Base-by-base conservation (phyloP, 2,329 filamentous ascomycete genomes). In the Microcyclospora tardicrescens region DNA sequence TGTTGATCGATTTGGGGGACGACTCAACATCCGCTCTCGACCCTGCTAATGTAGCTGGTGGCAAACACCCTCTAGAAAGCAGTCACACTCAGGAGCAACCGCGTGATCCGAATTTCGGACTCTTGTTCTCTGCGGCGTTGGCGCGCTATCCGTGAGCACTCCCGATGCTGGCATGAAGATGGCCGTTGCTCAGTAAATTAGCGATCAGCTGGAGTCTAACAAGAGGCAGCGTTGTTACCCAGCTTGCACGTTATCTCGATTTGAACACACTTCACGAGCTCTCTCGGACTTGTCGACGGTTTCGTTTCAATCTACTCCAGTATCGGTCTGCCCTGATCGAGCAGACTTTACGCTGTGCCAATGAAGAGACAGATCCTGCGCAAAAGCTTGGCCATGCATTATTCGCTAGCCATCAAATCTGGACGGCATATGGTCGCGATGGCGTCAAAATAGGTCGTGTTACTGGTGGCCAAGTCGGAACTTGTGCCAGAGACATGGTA, bases 401-500 rank as follows among this genome's bases (percentile, higher is more conserved):
- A 29, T 39, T 51, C 39, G 48, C 56, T 5, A 52, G 50, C 36
- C 48, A 47, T 28, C 42, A 50, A n/a, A 45, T 44, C 10, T 55
- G 50, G 47, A 54, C 44, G 15, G 40, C 44, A 3, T 48, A 48
- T 33, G 50, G 51, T 13, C 43, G 41, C 12, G 44, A 52, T 36
- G 48, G 55, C 33, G 42, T 50, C 9, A 58, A 55, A 19, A 49
- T 60, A 8, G 56, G 56, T 2, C 61, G 59, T 37, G 52, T 73
- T 46, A 75, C 62, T 50, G 70, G 69, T 45, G 79, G 81, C 37
- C 89, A 84, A 60, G 70, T 82, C 19, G 79, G 82, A 5, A 71
- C 72, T 50, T 96, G 89, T 57, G 89, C 89, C 15, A 72, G 84
- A 44, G 89, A 95, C 59, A 74, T 93, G 74, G 89, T 96, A 5